phyloP scores from a whole-genome alignment of 495 filamentous ascomycete genomes.

The Neurospora sp. region DNA sequence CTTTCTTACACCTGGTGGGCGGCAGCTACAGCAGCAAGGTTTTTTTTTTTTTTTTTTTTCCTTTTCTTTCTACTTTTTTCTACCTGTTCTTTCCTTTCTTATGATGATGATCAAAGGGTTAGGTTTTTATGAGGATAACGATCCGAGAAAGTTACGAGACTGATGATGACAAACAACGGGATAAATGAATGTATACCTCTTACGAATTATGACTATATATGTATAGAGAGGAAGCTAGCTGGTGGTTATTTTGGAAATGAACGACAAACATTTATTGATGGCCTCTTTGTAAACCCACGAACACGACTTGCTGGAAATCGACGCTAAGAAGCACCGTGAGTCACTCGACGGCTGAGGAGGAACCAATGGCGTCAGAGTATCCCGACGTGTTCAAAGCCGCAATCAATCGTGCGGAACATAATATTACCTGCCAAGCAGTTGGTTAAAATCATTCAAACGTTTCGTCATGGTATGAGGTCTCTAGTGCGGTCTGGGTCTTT shows the following conservation, averaged over 20 bases:
- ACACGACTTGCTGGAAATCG: not conserved
- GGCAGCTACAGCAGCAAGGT: slow-evolving; percentile 2
- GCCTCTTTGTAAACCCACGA: not conserved
- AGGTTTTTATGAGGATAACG: not conserved
- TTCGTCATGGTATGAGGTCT: not conserved
- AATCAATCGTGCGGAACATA: not conserved
- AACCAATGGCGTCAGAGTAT: not conserved
- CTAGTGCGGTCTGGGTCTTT: not conserved
- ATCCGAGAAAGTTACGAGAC: not conserved
- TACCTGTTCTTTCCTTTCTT: not conserved
- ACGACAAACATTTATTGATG: not conserved
- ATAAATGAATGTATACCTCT: not conserved
- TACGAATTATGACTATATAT: not conserved
- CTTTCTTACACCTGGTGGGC: not conserved
- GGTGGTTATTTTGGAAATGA: not conserved
- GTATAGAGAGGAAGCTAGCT: not conserved
- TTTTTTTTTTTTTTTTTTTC: slow-evolving; percentile 6
- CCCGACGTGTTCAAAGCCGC: not conserved
- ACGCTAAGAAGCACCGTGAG: not conserved
- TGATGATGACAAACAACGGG: not conserved
- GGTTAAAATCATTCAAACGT: not conserved
- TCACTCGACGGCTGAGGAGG: not conserved
- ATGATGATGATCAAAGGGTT: not conserved
- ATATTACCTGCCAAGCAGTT: not conserved
- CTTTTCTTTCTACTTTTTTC: not conserved